Evolutionary conservation across 345 rosid genomes (phyloP), one percentile per base, ranked within the genome.

Genomic region (Murraya koenigii): DNA sequence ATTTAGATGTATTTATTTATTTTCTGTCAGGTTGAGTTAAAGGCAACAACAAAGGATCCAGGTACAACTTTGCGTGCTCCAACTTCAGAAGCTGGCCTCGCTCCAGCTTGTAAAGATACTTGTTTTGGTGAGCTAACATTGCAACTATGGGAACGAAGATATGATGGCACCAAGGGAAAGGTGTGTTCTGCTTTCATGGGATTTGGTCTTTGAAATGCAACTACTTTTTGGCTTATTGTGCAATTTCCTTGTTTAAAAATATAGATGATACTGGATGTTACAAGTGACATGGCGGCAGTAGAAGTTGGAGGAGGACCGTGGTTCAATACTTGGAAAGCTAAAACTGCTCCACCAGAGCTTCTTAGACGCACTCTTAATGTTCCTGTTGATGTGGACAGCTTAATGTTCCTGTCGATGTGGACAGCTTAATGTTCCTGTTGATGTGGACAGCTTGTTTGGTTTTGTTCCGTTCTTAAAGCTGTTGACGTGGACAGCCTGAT

Each of bases 261-360:
- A 82, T 79, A 95, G 99, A 75, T 88, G 73, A 84, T 93, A 61
- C 80, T 95, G 85, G 94, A 95, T 13, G 88, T 87, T 44, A 92
- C 86, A 72, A 95, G 98, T 80, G 82, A 89, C 68, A 89, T 91
- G 97, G 97, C 97, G 8, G 98, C 97, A 0, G 82, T 95, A 47
- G 99, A 95, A 84, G 84, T 93, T 9, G 98, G 99, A 78, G 99
- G 99, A 83, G 99, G 99, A 26, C 99, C 98, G 2, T 95, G 98
- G 99, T 95, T 95, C 85, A 89, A 79, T 71, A 80, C 92, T 32
- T 95, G 99, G 99, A 91, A 90, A 83, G 95, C 98, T 52, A 79
- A 85, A 52, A 89, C 99, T 28, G 52, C 83, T 26, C 67, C 90
- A 3, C 99, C 97, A 0, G 93, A 91, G 82, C 66, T 90, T 54